Conservation (phyloP, 305 asterid species). For the Solanum hybrid region DNA sequence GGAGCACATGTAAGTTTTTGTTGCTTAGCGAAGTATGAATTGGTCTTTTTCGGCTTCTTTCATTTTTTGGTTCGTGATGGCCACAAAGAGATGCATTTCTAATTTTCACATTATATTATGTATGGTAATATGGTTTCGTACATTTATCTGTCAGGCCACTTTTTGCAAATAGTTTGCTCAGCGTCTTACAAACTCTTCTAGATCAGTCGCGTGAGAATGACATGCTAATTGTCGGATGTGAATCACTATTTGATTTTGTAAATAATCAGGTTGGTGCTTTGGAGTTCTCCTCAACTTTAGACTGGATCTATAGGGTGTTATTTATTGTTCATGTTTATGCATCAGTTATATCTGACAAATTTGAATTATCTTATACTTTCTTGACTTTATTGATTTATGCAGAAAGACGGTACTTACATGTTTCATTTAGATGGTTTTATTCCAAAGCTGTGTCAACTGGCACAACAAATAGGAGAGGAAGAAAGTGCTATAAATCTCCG, state of each 20-base stretch:
- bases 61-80: conserved; percentile 5
- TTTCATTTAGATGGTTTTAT: conserved; percentile 85
- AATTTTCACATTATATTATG: neutral
- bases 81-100: neutral
- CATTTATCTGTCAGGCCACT: conserved; percentile 60
- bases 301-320: neutral
- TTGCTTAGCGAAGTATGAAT: neutral
- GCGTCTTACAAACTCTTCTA: conserved; percentile 65
- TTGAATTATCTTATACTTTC: neutral
- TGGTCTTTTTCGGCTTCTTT: neutral
- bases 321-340: neutral
- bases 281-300: conserved; percentile 1
- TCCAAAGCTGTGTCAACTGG: conserved; percentile 86
- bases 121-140: neutral
- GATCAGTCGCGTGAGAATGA: conserved; percentile 86
- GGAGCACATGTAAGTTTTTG: conserved; percentile 72
- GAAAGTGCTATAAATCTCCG: conserved; percentile 47
- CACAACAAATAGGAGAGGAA: conserved; percentile 89
- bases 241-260: conserved; percentile 83
- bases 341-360: neutral
- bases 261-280: conserved; percentile 70
- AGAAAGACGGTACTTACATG: conserved; percentile 94
- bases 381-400: conserved; percentile 24
- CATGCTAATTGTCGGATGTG: conserved; percentile 72
- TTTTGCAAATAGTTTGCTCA: conserved; percentile 80